Evolutionary conservation across 1,284 basidiomycete genomes (phyloP), one percentile per base, ranked within the genome.

Genomic region (Prillingera fragicola): DNA sequence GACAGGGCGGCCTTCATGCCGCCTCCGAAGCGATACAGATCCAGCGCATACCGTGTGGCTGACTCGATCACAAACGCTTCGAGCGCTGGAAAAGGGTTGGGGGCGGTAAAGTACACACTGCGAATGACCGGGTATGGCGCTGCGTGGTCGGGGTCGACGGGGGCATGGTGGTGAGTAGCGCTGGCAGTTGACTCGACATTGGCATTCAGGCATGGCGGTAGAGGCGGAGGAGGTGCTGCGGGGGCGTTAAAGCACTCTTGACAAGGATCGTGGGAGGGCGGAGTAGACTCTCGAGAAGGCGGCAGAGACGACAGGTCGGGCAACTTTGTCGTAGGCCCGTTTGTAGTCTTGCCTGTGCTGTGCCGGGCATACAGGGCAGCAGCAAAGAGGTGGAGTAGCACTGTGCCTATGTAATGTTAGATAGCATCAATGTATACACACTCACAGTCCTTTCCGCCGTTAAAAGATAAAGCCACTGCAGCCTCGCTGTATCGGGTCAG

Each of bases 381-480:
- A 3, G 84, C 83, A 39, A 87, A 84, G 27, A 98, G 80, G 68
- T 96, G 92, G 3, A 97, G 77, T 18, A 98, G 78, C 10, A 97
- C 91, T 1, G 92, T 97, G 67, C 91, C 90, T 92, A 62, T n/a
- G n/a, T 12, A 24, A 15, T 3, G 31, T 26, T 15, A 26, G 29
- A 38, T 18, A 7, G 0, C 13, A 6, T 18, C 4, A 13, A 14
- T 38, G 23, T 46, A 18, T 14, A 21, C n/a, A n/a, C 0, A 75
- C 86, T 60, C 58, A 91, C 91, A 97, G 65, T 98, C 94, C 69
- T 98, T 98, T 33, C 94, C 94, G 12, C 94, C 94, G 58, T 98
- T 98, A 74, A 96, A 98, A 68, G 89, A 95, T 41, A 98, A 76
- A 5, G 86, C 84, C 13, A 89, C 72, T 41, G 76, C 75, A 31